Conservation (phyloP, 768 basidiomycete genomes). For the Termitomyces sp. region DNA sequence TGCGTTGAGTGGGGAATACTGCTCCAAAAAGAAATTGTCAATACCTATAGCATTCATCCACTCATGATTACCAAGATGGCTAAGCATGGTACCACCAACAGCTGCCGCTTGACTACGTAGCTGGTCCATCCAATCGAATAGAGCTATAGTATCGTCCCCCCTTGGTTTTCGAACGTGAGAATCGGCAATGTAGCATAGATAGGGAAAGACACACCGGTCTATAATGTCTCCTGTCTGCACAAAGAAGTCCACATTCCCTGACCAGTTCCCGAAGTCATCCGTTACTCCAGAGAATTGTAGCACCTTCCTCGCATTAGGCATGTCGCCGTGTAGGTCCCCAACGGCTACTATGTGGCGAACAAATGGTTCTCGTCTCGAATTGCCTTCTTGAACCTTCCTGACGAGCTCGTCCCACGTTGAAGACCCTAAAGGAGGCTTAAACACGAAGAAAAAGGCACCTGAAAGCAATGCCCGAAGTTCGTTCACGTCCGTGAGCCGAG, state of each 20-base stretch:
- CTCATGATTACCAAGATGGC: constrained; percentile 92
- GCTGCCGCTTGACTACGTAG: constrained; percentile 71
- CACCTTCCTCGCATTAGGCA: constrained; percentile 74
- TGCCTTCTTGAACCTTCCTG: not conserved
- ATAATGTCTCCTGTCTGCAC: constrained; percentile 98
- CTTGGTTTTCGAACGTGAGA: constrained; percentile 31
- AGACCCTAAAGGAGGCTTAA: constrained; percentile 13
- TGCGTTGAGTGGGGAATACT: not conserved
- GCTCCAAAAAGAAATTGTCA: constrained; percentile 9
- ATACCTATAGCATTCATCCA: constrained; percentile 88
- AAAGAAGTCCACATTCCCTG: constrained; percentile 76
- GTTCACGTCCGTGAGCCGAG: constrained; percentile 9
- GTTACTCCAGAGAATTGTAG: constrained; percentile 78
- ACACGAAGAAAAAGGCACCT: constrained; percentile 5
- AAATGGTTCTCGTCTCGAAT: constrained; percentile 23
- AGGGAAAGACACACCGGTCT: constrained; percentile 56
- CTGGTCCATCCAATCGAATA: constrained; percentile 83
- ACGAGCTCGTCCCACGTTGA: constrained; percentile 5
- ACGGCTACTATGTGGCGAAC: constrained; percentile 75
- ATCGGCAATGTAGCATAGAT: not conserved
- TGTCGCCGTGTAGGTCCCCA: constrained; percentile 90
- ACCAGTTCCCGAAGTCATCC: constrained; percentile 73
- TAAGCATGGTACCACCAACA: constrained; percentile 69
- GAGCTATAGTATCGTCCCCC: constrained; percentile 84
- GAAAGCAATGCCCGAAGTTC: constrained; percentile 1